These are phyloP conservation scores for Erodium moschatum DNA, from an alignment of 441 rosid genomes.

Conservation along the genomic window DNA sequence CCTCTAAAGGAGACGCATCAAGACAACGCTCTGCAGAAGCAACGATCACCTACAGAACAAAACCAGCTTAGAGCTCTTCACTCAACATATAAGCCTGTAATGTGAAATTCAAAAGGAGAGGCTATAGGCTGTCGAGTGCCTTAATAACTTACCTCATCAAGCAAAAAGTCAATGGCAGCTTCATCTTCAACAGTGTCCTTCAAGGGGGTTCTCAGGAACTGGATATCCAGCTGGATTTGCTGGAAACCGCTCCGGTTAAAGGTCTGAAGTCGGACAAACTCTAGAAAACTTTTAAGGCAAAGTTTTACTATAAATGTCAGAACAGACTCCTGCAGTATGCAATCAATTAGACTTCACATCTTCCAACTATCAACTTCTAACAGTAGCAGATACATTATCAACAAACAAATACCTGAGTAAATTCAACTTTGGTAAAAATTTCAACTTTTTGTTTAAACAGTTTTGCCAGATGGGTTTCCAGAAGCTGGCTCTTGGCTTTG, in stretches of 20 bases:
- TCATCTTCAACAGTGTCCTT: conserved; percentile 73
- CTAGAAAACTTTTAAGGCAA: conserved; percentile 87
- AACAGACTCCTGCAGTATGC: conserved; percentile 71
- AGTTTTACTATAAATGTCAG: conserved; percentile 58
- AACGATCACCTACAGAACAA: conserved; percentile 65
- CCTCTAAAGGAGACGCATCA: conserved; percentile 84
- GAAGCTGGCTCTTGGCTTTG: conserved; percentile 84
- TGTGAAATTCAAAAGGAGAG: too few species aligned
- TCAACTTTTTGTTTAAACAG: conserved; percentile 96
- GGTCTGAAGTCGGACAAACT: conserved; percentile 90
- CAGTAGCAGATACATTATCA: conserved; percentile 6
- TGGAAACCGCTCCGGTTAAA: conserved; percentile 94
- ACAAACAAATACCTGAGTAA: conserved; percentile 56
- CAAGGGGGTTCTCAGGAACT: conserved; percentile 67
- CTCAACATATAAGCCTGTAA: not conserved
- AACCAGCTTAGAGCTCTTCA: conserved; percentile 15
- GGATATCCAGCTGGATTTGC: conserved; percentile 95
- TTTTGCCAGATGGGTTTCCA: conserved; percentile 97
- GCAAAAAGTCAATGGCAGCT: conserved; percentile 83
- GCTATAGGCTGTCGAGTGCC: not conserved
- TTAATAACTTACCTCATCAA: conserved; percentile 63
- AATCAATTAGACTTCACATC: conserved; percentile 17
- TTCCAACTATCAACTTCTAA: conserved; percentile 6
- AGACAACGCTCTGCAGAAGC: conserved; percentile 92
- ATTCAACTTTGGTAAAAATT: conserved; percentile 88